Evolutionary conservation across 2,329 filamentous ascomycete species (phyloP), one percentile per base, ranked within the genome.

Genomic region (Penicillium sp.): DNA sequence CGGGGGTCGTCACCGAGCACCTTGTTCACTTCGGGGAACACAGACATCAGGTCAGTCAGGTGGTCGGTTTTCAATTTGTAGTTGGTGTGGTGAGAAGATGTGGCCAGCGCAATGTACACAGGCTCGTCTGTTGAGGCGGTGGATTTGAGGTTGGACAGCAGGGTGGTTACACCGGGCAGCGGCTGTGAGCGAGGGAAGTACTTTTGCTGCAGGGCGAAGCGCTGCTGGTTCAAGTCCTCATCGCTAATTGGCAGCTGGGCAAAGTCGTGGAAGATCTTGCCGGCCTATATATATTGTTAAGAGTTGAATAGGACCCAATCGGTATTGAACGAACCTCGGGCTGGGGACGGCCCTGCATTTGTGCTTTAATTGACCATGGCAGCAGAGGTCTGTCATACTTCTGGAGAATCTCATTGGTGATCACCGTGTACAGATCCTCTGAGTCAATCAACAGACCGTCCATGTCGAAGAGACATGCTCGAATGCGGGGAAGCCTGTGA

Each of bases 401-500:
- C 53, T 81, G 79, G 38, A 99, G 86, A 36, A 97, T 83, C 22
- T 85, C 79, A 76, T 99, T 97, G 57, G 92, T 88, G 74, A 89
- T 88, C 24, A 83, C 71, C 0, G 91, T 94, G 79, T 97, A 97
- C 54, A 85, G 79, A 69, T 97, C 94, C 79, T 97, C 94, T 32
- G 90, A 92, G 75, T 97, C 87, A 70, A 99, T 89, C 18, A 99
- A 84, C 34, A 99, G 87, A 56, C 94, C 94, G 75, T 99, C 94
- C 92, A 97, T 97, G 79, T 99, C 94, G 73, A 99, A 97, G 61
- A 99, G 87, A 75, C 92, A 97, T 63, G 93, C 94, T 64, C 92
- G 84, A 55, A 97, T 82, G 44, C 88, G 86, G 18, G 90, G 88
- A 73, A 92, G 87, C 70, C 88, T 90, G 67, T 27, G 3, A 36